Base-by-base conservation (phyloP, 116 monocot genomes). In the Posidonia oceanica region DNA sequence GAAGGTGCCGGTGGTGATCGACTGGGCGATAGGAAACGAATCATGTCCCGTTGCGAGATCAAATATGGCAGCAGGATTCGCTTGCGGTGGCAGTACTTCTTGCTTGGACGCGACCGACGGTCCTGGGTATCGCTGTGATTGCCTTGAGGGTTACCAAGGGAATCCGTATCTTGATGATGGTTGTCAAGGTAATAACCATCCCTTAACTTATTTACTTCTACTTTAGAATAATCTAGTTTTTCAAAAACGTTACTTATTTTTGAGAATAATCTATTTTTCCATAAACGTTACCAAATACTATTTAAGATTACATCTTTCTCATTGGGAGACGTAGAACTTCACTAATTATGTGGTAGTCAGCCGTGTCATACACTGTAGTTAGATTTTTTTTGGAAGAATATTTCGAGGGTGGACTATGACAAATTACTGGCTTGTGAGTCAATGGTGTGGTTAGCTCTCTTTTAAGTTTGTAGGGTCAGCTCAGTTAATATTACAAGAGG, bases 151-250 rank as follows among this genome's bases (percentile, higher is more conserved):
- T 2, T 85, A 72, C 62, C 39, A 65, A 14, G 89, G 89, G 2
- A 89, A 89, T 63, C 89, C 85, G 42, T 83, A 85, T 42, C 79
- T 89, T 14, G 2, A 29, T 3, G 12, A 72, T 48, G 89, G 89
- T 2, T 89, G 89, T 71, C 75, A 81, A 76, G 89, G 89, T 75
- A 10, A 7, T 4, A 5, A 18, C 13, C 16, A 13, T 41, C 18
- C 55, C 6, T 56, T 56, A 4, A 4, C 55, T 56, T 56, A n/a
- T 56, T 56, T 56, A 3, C 55, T 54, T 54, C 16, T 54, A 54
- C 54, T 7, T 54, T 11, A 14, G 5, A 11, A 54, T 7, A 14
- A 54, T 14, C 11, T 14, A 54, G 14, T 3, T 16, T 16, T 54
- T 16, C 54, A 8, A 54, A 7, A 3, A 16, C 13, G 17, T 14